phyloP scores from a whole-genome alignment of 1,284 basidiomycete genomes.

The Sphaerobolus stellatus region DNA sequence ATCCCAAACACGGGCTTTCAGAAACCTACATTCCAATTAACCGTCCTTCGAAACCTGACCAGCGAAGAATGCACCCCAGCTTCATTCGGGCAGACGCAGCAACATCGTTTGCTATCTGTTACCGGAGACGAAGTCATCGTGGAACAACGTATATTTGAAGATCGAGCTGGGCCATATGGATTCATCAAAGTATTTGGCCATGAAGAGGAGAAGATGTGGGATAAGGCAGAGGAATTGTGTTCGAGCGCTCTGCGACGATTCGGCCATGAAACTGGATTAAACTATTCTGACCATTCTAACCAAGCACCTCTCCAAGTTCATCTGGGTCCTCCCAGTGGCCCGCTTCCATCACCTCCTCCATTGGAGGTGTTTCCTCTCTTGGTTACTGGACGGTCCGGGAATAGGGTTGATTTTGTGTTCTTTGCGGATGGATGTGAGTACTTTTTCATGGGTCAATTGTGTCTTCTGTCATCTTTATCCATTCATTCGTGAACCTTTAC shows the following conservation, averaged over 20 bases:
- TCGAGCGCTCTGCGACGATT: no score
- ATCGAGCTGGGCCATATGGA: no score
- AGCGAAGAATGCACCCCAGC: no score
- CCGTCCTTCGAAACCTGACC: no score
- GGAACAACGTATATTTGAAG: no score
- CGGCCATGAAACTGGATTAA: no score
- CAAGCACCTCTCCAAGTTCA: background rate
- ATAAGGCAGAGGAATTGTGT: constrained; percentile 8
- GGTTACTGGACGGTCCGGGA: constrained; percentile 58
- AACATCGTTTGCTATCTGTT: no score
- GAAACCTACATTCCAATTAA: no score
- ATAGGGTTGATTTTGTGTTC: constrained; percentile 76
- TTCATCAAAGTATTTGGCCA: constrained; percentile 8
- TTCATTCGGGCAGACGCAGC: no score
- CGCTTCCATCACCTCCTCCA: background rate
- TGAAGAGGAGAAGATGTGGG: background rate
- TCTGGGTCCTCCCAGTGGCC: background rate
- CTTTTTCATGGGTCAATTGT: no score
- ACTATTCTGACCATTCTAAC: background rate
- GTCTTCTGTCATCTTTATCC: background rate
- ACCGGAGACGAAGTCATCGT: no score
- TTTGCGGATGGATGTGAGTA: constrained; percentile 81
- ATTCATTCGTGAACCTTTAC: background rate
- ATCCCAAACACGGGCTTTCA: no score
- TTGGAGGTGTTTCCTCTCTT: constrained; percentile 55